Conservation (phyloP, 306 rosid species). For the Inga leiocalycina region DNA sequence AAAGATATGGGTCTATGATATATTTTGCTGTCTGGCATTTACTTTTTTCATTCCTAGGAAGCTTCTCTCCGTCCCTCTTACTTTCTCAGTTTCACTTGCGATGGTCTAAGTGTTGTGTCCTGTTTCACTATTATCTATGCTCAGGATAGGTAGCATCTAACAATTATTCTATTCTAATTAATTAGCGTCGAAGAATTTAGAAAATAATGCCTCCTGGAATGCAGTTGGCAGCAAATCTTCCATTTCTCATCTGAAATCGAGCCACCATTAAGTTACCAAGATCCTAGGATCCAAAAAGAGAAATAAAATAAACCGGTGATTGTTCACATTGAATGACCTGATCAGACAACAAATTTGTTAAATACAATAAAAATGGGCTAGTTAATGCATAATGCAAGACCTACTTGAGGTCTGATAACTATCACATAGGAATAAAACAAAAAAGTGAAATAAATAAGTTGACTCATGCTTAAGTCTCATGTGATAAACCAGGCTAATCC, state of each 20-base stretch:
- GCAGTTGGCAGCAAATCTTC: not conserved
- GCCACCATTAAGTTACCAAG: not conserved
- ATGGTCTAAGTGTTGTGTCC: not conserved
- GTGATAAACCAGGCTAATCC: not conserved
- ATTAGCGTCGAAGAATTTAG: constrained; percentile 2
- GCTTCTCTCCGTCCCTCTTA: not conserved
- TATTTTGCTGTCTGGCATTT: not conserved
- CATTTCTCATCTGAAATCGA: not conserved
- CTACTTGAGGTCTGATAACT: not conserved
- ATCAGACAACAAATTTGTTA: not conserved
- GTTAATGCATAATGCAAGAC: not conserved
- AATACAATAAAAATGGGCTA: not conserved
- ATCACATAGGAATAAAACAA: not conserved
- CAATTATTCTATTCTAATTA: constrained; percentile 25
- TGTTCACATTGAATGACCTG: not conserved
- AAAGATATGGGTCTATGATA: not conserved
- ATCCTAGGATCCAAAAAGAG: not conserved
- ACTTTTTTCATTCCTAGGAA: not conserved
- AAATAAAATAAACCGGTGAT: not conserved
- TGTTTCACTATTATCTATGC: not conserved
- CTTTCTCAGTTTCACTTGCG: not conserved
- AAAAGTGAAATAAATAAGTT: not conserved
- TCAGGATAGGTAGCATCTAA: constrained; percentile 27
- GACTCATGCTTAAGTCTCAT: not conserved
- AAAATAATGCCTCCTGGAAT: not conserved